phyloP scores from a whole-genome alignment of 1,284 basidiomycete genomes.

The Cutaneotrichosporon cutaneum region DNA sequence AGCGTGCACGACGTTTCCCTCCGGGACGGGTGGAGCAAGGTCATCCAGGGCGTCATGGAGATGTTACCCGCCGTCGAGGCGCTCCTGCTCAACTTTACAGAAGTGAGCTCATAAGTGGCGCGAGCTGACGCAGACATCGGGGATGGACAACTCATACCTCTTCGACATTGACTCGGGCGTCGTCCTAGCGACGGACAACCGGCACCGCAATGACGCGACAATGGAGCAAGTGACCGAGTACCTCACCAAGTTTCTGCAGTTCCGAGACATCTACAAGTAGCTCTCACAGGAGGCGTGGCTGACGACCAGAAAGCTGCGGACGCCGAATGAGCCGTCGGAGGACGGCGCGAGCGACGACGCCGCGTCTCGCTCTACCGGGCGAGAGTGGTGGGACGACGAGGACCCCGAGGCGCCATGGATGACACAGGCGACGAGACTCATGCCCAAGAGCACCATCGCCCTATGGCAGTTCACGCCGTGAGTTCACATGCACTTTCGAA shows the following conservation, averaged over 20 bases:
- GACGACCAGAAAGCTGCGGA: background rate
- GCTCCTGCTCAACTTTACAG: slow-evolving; percentile 54
- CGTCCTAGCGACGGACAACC: slow-evolving; percentile 80
- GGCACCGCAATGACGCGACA: slow-evolving; percentile 64
- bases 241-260: slow-evolving; percentile 79
- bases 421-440: slow-evolving; percentile 42
- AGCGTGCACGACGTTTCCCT: slow-evolving; percentile 58
- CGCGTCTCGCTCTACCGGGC: slow-evolving; percentile 3
- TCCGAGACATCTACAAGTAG: slow-evolving; percentile 69
- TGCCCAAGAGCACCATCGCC: slow-evolving; percentile 70
- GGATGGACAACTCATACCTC: slow-evolving; percentile 86
- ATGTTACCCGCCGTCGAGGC: slow-evolving; percentile 54
- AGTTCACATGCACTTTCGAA: slow-evolving; percentile 21
- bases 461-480: slow-evolving; percentile 81
- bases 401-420: slow-evolving; percentile 50
- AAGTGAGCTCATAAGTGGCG: slow-evolving; percentile 13
- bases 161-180: slow-evolving; percentile 84
- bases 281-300: background rate
- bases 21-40: slow-evolving; percentile 58
- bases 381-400: slow-evolving; percentile 50
- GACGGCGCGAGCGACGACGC: background rate
- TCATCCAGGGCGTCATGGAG: slow-evolving; percentile 57
- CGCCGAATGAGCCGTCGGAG: background rate
- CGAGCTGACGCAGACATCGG: slow-evolving; percentile 64
- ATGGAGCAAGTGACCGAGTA: slow-evolving; percentile 90